Base-by-base conservation (phyloP, 306 rosid genomes). In the Castanea crenata region DNA sequence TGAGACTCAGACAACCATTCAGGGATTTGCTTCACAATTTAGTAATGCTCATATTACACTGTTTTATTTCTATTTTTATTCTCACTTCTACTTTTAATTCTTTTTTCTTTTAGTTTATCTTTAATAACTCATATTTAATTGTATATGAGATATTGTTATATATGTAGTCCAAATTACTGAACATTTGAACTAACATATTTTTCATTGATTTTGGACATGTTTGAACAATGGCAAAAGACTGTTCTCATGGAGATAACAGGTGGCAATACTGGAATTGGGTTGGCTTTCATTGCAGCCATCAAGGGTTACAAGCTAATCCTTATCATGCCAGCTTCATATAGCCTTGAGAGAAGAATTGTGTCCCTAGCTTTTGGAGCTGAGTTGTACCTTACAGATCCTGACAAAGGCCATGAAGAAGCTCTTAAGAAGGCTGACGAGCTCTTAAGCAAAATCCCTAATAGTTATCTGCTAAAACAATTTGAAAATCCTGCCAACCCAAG, bases 231-330 rank as follows among this genome's bases (percentile, higher is more conserved):
- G 54, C 52, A 15, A 64, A 86, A 92, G 98, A 90, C 89, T 78
- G 81, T 88, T 57, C 91, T 92, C 25, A 78, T 94, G 73, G 98
- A 94, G 89, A 49, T 80, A 10, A 94, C 98, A 18, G 78, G 93
- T 74, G 97, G 97, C 58, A 94, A 92, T 79, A 94, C 98, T 0
- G 98, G 98, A 71, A 90, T 94, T 79, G 96, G 96, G 57, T 78
- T 94, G 87, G 96, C 97, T 44, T 90, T 78, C 80, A 55, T 94
- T 74, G 96, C 90, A 85, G 98, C 91, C 57, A 56, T 81, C 80
- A 90, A 81, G 79, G 97, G 96, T 65, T 94, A 94, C 78, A 94
- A 85, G 74, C 78, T 94, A 74, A 31, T 83, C 63, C 83, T 89
- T 70, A 10, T 79, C 78, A 90, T 92, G 94, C 94, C 94, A 55